Conservation (phyloP, 768 basidiomycete species). For the Lentinula detonsa region DNA sequence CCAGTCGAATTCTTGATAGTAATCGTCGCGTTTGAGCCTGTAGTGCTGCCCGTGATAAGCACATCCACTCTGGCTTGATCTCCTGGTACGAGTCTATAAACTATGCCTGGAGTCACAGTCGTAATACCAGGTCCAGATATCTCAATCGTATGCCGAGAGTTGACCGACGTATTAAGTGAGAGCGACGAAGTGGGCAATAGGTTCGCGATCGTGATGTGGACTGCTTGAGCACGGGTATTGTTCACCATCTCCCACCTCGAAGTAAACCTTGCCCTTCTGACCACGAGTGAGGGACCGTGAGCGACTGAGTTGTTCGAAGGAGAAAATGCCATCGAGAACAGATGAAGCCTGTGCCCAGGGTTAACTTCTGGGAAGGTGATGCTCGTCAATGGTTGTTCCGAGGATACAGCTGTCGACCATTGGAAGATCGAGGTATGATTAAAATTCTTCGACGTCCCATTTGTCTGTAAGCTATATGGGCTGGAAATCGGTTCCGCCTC, state of each 20-base stretch:
- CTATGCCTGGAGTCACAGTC: slow-evolving; percentile 33
- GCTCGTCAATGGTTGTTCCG: slow-evolving; percentile 30
- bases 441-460: slow-evolving; percentile 27
- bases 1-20: slow-evolving; percentile 29
- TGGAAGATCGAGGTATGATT: slow-evolving; percentile 40
- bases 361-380: slow-evolving; percentile 35
- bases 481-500: slow-evolving; percentile 17
- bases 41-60: slow-evolving; percentile 29
- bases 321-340: slow-evolving; percentile 40
- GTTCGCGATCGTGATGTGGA: slow-evolving; percentile 49
- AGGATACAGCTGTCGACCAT: slow-evolving; percentile 37
- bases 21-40: slow-evolving; percentile 21
- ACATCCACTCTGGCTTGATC: slow-evolving; percentile 49
- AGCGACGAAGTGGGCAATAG: slow-evolving; percentile 30
- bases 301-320: slow-evolving; percentile 17
- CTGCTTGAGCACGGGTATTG: slow-evolving; percentile 34
- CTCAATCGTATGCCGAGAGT: slow-evolving; percentile 26
- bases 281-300: slow-evolving; percentile 23
- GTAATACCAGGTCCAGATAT: slow-evolving; percentile 30
- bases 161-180: slow-evolving; percentile 23
- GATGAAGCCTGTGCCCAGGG: slow-evolving; percentile 30
- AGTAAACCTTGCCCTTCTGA: slow-evolving; percentile 38
- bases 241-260: slow-evolving; percentile 37
- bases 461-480: slow-evolving; percentile 36
- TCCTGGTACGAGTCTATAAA: slow-evolving; percentile 41